Evolutionary conservation across 768 basidiomycete species (phyloP).

Genomic region (Mycena galopus): DNA sequence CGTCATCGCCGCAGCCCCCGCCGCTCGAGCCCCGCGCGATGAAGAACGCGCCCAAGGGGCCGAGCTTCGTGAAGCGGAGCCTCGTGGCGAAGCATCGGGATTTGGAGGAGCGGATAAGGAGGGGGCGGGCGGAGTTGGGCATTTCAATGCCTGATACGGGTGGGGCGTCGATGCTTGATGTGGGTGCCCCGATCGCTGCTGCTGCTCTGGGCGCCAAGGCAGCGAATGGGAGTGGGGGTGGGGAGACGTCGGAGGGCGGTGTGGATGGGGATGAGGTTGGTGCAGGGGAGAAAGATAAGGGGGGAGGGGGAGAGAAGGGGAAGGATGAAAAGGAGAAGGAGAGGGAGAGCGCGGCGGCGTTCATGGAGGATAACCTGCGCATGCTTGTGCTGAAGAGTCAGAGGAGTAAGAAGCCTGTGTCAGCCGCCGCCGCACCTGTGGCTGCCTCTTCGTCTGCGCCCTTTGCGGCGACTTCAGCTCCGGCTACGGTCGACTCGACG

Average conservation of each 20-base stretch:
- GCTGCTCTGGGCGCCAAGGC: no score
- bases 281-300: no score
- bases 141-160: no score
- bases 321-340: no score
- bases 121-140: constrained; percentile 53
- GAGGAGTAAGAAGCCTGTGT: constrained; percentile 50
- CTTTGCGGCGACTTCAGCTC: no score
- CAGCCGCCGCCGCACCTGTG: constrained; percentile 37
- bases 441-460: no score
- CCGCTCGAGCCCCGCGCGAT: constrained; percentile 55
- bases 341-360: constrained; percentile 11
- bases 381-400: constrained; percentile 51
- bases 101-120: constrained; percentile 57
- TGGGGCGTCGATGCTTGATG: no score
- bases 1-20: no score
- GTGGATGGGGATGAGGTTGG: neutral
- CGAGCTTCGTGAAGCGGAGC: constrained; percentile 54
- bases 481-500: neutral
- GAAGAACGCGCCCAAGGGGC: constrained; percentile 53
- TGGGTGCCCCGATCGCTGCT: no score
- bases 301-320: neutral
- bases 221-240: no score
- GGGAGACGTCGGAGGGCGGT: neutral
- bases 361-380: constrained; percentile 59
- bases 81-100: constrained; percentile 59